A percentile compares a stretch with the other conserved stretches of the same genome.
These are phyloP conservation scores for Colletotrichum lini DNA, from an alignment of 2,329 filamentous ascomycete genomes.

Conservation along the genomic window DNA sequence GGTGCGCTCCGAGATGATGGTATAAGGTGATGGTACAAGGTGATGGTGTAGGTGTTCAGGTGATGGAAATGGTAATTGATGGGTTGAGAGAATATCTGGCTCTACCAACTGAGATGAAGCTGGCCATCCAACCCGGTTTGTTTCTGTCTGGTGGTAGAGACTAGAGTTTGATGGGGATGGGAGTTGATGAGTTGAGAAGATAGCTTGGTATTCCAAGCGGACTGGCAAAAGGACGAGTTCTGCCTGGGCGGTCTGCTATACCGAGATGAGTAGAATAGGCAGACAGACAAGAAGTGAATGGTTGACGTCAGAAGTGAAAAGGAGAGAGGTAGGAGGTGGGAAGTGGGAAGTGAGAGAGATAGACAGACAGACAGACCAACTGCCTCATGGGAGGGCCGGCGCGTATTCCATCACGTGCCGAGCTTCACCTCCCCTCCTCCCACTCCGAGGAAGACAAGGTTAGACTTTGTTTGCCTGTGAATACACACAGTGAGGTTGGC, in stretches of 20 bases:
- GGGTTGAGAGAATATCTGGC: too few relatives aligned
- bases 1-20: background rate
- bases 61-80: too few relatives aligned
- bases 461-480: slow-evolving; percentile 15
- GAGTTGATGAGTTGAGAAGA: background rate
- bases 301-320: background rate
- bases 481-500: slow-evolving; percentile 16
- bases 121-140: too few relatives aligned
- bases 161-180: too few relatives aligned
- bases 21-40: too few relatives aligned
- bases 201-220: background rate
- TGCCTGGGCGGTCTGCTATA: background rate
- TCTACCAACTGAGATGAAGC: too few relatives aligned
- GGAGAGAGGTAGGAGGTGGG: too few relatives aligned
- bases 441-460: slow-evolving; percentile 3
- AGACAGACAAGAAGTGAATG: background rate
- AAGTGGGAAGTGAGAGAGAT: too few relatives aligned
- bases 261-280: background rate
- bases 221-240: background rate
- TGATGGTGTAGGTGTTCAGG: too few relatives aligned
- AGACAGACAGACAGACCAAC: background rate
- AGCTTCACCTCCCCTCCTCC: background rate
- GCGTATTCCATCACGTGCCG: slow-evolving; percentile 19
- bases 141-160: too few relatives aligned
- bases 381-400: background rate